Base-by-base conservation (phyloP, 179 eudicot genomes). In the Pouteria campechiana region DNA sequence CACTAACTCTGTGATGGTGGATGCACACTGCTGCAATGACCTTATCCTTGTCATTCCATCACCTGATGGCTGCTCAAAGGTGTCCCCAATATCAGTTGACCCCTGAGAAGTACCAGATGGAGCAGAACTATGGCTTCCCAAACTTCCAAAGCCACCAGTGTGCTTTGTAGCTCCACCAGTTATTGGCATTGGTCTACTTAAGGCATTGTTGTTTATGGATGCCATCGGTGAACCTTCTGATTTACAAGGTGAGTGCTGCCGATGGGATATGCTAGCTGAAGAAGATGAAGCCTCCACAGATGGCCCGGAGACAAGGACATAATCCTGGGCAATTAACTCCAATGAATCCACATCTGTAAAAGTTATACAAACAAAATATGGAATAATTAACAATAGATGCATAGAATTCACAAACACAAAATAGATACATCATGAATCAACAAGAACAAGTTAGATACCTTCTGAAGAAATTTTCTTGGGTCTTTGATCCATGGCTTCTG, bases 271-370 rank as follows among this genome's bases (percentile, higher is more conserved):
- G 58, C 63, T 53, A 27, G 63, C 67, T 8, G 75, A 72, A 46
- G 93, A 63, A 39, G 78, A 75, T 37, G 79, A 65, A 43, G 37
- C 44, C 41, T 81, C 95, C 55, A 58, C 32, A 33, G 66, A 57
- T 30, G 89, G 73, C 27, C 78, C 89, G 58, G 95, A 67, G 27
- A 89, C 97, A 41, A 89, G 65, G 44, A 89, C 97, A 73, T 89
- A 89, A 32, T 88, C 97, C 65, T 77, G 96, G 63, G 73, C 92
- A 63, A 72, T 58, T 46, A 75, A 73, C 70, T 84, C 97, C 46
- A 73, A 55, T 35, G 84, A 69, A 41, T 81, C 95, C 49, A 59
- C 57, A 50, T 67, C 97, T 89, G 77, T 50, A 41, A 57, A 63
- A 46, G 21, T 32, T 34, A 47, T 10, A 46, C 44, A 52, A 30